phyloP scores from a whole-genome alignment of 2,329 filamentous ascomycete species.

The Aspergillus tubingensis region DNA sequence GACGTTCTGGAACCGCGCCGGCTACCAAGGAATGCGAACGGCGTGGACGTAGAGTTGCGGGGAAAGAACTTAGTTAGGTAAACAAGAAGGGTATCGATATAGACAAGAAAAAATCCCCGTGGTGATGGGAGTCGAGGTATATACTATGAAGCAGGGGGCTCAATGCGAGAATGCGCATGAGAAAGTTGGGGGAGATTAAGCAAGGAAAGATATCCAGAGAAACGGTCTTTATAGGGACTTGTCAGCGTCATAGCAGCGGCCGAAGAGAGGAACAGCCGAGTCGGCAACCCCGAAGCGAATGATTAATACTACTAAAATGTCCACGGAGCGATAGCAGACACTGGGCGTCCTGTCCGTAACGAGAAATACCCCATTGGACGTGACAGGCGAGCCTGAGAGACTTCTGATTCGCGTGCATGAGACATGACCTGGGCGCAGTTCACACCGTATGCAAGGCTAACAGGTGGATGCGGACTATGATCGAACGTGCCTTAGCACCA shows the following conservation, averaged over 20 bases:
- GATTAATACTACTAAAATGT: slow-evolving; percentile 1
- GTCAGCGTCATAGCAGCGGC: not conserved
- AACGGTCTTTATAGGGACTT: not conserved
- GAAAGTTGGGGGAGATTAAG: not conserved
- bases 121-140: not conserved
- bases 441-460: slow-evolving; percentile 5
- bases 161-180: not conserved
- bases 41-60: slow-evolving; percentile 4
- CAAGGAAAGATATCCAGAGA: not conserved
- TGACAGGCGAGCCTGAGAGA: not conserved
- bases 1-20: not conserved
- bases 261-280: not conserved
- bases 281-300: slow-evolving; percentile 5
- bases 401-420: slow-evolving; percentile 10
- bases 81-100: not conserved
- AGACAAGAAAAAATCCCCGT: not conserved
- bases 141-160: not conserved
- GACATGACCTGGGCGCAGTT: slow-evolving; percentile 1
- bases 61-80: not conserved
- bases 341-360: slow-evolving; percentile 2
- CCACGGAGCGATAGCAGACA: not conserved
- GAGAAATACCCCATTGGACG: slow-evolving; percentile 3
- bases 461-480: not conserved
- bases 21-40: slow-evolving; percentile 6
- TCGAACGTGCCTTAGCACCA: slow-evolving; percentile 1